Percentiles rank a stretch among this genome's conserved stretches.
Conservation (phyloP, 805 yeast genomes). For the Wickerhamomyces hampshirensis region DNA sequence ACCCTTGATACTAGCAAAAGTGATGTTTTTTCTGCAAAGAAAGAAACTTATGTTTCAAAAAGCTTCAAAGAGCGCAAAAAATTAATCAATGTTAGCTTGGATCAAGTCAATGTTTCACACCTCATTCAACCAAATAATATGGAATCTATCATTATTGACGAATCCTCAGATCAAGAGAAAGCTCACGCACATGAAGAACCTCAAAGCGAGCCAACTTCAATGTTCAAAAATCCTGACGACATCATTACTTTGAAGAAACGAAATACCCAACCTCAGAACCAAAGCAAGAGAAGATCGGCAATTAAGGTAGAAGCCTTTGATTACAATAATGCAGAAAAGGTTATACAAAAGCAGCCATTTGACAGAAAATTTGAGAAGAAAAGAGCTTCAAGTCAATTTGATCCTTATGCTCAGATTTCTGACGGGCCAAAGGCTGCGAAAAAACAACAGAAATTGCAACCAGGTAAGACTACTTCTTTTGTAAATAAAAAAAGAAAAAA, state of each 20-base stretch:
- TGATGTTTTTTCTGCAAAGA: too few relatives aligned
- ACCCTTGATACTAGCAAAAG: too few relatives aligned
- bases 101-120: too few relatives aligned
- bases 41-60: too few relatives aligned
- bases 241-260: constrained; percentile 19
- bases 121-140: too few relatives aligned
- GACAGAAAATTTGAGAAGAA: constrained; percentile 27
- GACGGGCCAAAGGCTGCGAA: constrained; percentile 54
- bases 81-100: too few relatives aligned
- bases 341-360: constrained; percentile 26
- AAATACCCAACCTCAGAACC: not conserved
- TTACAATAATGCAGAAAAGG: constrained; percentile 38
- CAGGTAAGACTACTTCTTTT: constrained; percentile 22
- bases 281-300: constrained; percentile 5
- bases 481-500: constrained; percentile 15
- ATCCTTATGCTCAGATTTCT: constrained; percentile 50
- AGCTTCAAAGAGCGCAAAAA: too few relatives aligned
- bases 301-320: constrained; percentile 32
- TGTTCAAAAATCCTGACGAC: constrained; percentile 21
- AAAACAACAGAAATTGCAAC: constrained; percentile 23
- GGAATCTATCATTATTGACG: too few relatives aligned
- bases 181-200: not conserved
- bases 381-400: constrained; percentile 38
- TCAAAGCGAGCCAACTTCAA: constrained; percentile 2
- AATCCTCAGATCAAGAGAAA: constrained; percentile 1